These are phyloP conservation scores for Mucor piriformis DNA, from an alignment of 371 early-diverging fungal species.

Conservation along the genomic window DNA sequence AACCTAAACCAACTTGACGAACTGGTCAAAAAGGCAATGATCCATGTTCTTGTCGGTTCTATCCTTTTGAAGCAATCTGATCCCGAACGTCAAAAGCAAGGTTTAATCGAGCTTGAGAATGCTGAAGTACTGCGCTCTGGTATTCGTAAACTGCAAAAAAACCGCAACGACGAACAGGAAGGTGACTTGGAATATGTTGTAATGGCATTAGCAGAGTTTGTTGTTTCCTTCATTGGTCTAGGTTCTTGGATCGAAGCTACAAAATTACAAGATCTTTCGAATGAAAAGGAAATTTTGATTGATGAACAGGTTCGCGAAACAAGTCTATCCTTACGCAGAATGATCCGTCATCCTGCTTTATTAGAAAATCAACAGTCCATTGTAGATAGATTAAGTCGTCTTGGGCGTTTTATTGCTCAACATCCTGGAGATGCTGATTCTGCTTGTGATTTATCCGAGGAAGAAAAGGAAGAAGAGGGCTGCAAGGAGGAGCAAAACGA, in stretches of 20 bases:
- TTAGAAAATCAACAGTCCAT: conserved; percentile 25
- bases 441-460: conserved; percentile 33
- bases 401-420: conserved; percentile 30
- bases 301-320: conserved; percentile 14
- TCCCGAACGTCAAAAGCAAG: conserved; percentile 26
- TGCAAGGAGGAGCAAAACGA: conserved; percentile 1
- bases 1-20: conserved; percentile 31
- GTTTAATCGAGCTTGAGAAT: conserved; percentile 29
- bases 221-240: conserved; percentile 35
- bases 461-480: conserved; percentile 10
- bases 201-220: conserved; percentile 42
- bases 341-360: conserved; percentile 29
- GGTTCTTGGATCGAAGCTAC: conserved; percentile 44
- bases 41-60: conserved; percentile 35
- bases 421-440: conserved; percentile 39
- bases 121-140: conserved; percentile 20
- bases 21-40: conserved; percentile 27
- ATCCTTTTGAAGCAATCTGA: conserved; percentile 21
- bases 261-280: conserved; percentile 11
- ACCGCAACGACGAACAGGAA: conserved; percentile 2
- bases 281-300: conserved; percentile 14
- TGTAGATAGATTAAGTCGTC: conserved; percentile 32
- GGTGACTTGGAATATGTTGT: conserved; percentile 30
- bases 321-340: conserved; percentile 32
- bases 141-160: conserved; percentile 11